Percentiles rank a stretch among this genome's conserved stretches.
Evolutionary conservation across 2,329 filamentous ascomycete genomes (phyloP).

Genomic region (Fusarium nisikadoi): DNA sequence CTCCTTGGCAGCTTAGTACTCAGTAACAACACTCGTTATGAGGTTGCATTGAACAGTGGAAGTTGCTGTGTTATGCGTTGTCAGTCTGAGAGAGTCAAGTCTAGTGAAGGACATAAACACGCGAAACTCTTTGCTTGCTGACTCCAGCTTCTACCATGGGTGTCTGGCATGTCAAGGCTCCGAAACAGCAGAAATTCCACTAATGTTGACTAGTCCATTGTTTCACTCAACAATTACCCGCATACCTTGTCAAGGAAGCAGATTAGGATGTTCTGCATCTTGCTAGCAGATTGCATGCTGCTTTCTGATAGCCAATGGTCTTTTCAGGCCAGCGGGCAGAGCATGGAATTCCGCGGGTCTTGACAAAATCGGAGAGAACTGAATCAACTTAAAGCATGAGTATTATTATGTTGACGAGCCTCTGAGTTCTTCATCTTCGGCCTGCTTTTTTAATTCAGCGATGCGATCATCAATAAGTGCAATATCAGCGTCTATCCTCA

Average conservation of each 20-base stretch:
- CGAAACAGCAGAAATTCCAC: neutral
- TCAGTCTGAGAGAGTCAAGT: neutral
- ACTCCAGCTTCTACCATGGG: neutral
- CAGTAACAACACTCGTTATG: neutral
- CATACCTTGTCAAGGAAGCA: neutral
- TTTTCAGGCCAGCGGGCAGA: neutral
- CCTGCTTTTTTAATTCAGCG: conserved; percentile 48
- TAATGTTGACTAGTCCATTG: neutral
- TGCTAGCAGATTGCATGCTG: conserved; percentile 6
- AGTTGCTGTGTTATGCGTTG: conserved; percentile 5
- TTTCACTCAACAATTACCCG: neutral
- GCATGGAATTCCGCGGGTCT: neutral
- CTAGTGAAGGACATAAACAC: neutral
- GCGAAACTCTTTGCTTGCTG: neutral
- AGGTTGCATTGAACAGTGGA: neutral
- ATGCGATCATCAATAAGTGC: conserved; percentile 82
- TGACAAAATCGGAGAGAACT: neutral
- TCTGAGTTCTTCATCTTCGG: conserved; percentile 16
- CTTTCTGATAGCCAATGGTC: conserved; percentile 1
- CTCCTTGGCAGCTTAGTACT: neutral
- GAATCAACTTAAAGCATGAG: neutral
- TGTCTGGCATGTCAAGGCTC: neutral
- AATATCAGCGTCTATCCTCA: conserved; percentile 80
- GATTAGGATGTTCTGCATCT: conserved; percentile 9
- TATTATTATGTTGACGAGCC: conserved; percentile 16